Conservation (phyloP, 2,329 filamentous ascomycete genomes). For the Colletotrichum tamarilloi region DNA sequence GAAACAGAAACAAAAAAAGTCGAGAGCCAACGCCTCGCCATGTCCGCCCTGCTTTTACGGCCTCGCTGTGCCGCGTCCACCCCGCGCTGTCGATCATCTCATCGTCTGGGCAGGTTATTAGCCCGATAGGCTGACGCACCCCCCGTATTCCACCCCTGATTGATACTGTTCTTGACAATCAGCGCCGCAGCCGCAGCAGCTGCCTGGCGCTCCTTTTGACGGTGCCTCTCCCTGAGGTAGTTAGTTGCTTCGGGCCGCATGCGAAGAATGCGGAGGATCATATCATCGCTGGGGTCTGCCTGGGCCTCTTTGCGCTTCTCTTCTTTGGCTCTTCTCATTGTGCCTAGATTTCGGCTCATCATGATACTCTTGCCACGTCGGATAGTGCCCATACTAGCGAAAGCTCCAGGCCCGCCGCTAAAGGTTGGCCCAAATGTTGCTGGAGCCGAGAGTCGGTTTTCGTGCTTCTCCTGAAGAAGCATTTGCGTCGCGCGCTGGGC, state of each 20-base stretch:
- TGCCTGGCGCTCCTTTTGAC: slow-evolving; percentile 93
- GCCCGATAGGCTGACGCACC: slow-evolving; percentile 56
- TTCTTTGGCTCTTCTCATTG: slow-evolving; percentile 95
- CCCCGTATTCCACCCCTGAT: slow-evolving; percentile 63
- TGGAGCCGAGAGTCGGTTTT: slow-evolving; percentile 73
- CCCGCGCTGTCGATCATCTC: slow-evolving; percentile 36
- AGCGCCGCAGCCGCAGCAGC: slow-evolving; percentile 91
- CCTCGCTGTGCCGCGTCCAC: neutral
- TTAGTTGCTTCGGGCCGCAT: slow-evolving; percentile 92
- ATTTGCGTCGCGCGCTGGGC: slow-evolving; percentile 80
- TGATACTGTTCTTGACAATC: slow-evolving; percentile 92
- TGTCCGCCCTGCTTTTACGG: neutral
- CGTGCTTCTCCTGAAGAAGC: slow-evolving; percentile 56
- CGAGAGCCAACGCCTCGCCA: slow-evolving; percentile 9
- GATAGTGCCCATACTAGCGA: slow-evolving; percentile 77
- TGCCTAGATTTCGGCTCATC: slow-evolving; percentile 93
- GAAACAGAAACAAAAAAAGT: neutral
- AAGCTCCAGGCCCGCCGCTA: slow-evolving; percentile 59
- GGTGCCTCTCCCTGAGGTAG: slow-evolving; percentile 89
- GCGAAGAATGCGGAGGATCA: slow-evolving; percentile 93
- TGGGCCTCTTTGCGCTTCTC: slow-evolving; percentile 96
- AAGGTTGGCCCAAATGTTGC: slow-evolving; percentile 62
- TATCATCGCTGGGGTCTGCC: slow-evolving; percentile 96
- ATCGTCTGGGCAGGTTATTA: slow-evolving; percentile 61
- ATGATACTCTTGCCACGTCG: slow-evolving; percentile 83